A percentile compares a stretch with the other conserved stretches of the same genome.
Evolutionary conservation across 345 rosid genomes (phyloP).

Genomic region (Crucihimalaya himalaica): DNA sequence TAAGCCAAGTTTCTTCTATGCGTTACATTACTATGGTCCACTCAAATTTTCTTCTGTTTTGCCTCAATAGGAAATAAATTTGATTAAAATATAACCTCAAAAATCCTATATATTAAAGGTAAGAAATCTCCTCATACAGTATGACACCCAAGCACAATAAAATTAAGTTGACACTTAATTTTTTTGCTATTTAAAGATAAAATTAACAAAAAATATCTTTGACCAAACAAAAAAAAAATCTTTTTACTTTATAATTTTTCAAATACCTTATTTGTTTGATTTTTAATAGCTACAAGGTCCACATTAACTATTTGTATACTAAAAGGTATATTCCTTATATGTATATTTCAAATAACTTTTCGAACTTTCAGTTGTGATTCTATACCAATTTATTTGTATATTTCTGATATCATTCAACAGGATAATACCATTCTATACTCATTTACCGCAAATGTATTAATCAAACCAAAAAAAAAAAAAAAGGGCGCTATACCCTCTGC

Average conservation of each 20-base stretch:
- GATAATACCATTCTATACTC: background rate
- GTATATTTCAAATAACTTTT: background rate
- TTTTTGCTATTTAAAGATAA: background rate
- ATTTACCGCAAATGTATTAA: background rate
- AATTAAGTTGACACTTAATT: background rate
- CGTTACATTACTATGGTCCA: constrained; percentile 23
- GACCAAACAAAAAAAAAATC: background rate
- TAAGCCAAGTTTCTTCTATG: constrained; percentile 12
- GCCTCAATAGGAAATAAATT: background rate
- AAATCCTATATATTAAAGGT: background rate
- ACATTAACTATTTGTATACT: background rate
- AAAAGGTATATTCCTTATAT: background rate
- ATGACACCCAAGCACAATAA: constrained; percentile 12
- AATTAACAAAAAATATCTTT: background rate
- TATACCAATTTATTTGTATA: background rate
- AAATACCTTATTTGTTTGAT: background rate
- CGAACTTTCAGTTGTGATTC: background rate
- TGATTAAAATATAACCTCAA: background rate
- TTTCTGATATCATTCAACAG: background rate
- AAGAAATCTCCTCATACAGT: background rate
- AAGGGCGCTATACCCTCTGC: no score
- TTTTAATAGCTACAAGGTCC: background rate
- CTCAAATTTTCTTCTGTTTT: background rate
- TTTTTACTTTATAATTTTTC: background rate
- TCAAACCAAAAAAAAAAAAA: background rate